Base-by-base conservation (phyloP, 495 filamentous ascomycete species). In the Penicillium manginii region DNA sequence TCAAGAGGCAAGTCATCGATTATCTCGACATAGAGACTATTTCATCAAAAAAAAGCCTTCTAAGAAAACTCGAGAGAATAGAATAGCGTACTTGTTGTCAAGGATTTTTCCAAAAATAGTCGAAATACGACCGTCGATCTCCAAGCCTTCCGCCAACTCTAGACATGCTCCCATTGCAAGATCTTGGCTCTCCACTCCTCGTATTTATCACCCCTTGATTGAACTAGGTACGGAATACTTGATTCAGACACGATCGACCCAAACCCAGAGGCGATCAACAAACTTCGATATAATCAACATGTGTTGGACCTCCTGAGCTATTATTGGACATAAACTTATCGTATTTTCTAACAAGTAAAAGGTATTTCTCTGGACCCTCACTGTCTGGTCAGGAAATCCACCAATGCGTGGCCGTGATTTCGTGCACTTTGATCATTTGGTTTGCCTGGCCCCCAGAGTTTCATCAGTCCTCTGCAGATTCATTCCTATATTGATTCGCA, bases 181-280 rank as follows among this genome's bases (percentile, higher is more conserved):
- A 51, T 35, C 49, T 51, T 33, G 49, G 26, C 49, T 43, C 49
- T 51, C 49, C 49, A 51, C 49, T 37, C 23, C 49, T 51, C 49
- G 49, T 51, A 11, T 51, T 51, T 23, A 33, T 32, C 3, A 19
- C 29, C 49, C 49, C 49, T 51, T 51, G 49, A 37, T 51, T 21
- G 6, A 51, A 32, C 23, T 22, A 47, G 21, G 35, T 6, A 37
- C 26, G 26, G 6, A 37, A 37, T 12, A 37, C 35, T 37, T 37
- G 35, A 14, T 37, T 37, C 11, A 29, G 26, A 29, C 6, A 37
- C 35, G 35, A 12, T 8, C 15, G 12, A 37, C 11, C 12, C 15
- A 12, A 10, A n/a, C 35, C 35, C 12, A 6, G 15, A 37, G 35
- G 12, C 15, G 12, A n/a, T 3, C 15, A n/a, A 37, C 12, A 37